Conservation (phyloP, 208 protist species). For the Tetramitus jugosus region DNA sequence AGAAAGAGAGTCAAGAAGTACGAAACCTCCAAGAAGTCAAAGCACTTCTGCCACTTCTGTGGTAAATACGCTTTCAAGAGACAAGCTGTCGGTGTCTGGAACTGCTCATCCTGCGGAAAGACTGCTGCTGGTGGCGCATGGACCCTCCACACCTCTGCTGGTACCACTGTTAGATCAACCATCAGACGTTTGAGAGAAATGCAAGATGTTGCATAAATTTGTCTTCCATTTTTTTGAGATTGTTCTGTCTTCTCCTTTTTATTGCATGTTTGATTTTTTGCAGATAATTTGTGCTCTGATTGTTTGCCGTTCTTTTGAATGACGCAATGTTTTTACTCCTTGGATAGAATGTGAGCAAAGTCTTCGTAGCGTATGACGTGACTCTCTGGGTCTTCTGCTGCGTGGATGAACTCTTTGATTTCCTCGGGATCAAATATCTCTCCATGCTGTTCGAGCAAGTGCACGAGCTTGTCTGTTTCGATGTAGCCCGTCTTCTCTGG, state of each 20-base stretch:
- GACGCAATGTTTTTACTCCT: not conserved
- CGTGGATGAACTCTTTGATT: constrained; percentile 25
- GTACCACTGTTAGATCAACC: constrained; percentile 59
- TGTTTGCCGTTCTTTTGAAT: not conserved
- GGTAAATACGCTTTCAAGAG: constrained; percentile 66
- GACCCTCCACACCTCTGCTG: constrained; percentile 44
- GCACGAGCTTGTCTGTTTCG: constrained; percentile 2
- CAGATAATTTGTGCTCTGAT: no score
- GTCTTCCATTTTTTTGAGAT: no score
- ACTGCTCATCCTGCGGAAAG: constrained; percentile 71
- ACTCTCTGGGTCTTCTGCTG: not conserved
- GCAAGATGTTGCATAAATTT: not conserved
- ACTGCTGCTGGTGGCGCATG: constrained; percentile 73
- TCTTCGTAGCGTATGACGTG: constrained; percentile 21
- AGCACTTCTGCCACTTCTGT: constrained; percentile 77
- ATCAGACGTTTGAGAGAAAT: constrained; percentile 74
- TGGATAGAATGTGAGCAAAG: not conserved
- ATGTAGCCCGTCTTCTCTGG: constrained; percentile 19
- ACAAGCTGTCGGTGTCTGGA: constrained; percentile 73
- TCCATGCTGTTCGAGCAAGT: constrained; percentile 5
- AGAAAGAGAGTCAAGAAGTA: constrained; percentile 80
- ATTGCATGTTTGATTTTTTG: no score
- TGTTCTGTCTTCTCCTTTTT: no score
- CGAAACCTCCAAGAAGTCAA: constrained; percentile 68
- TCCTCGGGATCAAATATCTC: constrained; percentile 19